Conservation (phyloP, 2,329 filamentous ascomycete species). For the Trichoderma sp. region DNA sequence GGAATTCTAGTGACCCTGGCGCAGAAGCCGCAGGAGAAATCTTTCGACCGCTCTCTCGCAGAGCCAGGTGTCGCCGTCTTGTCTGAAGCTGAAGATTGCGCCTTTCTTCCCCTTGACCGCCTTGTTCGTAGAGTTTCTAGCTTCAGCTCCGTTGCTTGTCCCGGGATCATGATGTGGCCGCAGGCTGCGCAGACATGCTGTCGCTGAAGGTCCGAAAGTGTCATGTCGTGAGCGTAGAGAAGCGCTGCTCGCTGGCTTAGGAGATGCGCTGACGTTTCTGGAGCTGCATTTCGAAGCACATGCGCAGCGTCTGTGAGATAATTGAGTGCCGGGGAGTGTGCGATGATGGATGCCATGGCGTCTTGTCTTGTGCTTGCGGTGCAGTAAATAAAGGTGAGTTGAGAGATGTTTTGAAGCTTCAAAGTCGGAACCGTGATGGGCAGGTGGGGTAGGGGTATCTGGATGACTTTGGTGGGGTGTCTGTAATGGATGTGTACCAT, state of each 20-base stretch:
- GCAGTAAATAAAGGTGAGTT: neutral
- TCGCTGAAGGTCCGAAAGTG: conserved; percentile 52
- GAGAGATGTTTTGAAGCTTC: conserved; percentile 18
- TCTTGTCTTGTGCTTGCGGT: neutral
- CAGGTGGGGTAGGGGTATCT: conserved; percentile 16
- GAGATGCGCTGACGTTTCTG: conserved; percentile 62
- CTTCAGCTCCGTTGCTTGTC: conserved; percentile 48
- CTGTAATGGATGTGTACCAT: neutral
- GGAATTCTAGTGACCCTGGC: conserved; percentile 47
- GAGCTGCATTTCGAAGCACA: conserved; percentile 55
- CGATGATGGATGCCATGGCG: neutral
- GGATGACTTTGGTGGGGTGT: conserved; percentile 8
- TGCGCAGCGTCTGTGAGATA: conserved; percentile 65
- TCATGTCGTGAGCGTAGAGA: conserved; percentile 51
- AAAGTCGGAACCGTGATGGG: conserved; percentile 18
- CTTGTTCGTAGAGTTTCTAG: conserved; percentile 39
- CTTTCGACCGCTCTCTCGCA: conserved; percentile 31
- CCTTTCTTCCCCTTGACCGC: neutral
- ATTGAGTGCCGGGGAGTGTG: conserved; percentile 38
- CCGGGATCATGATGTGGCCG: conserved; percentile 62
- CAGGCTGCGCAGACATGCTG: conserved; percentile 63
- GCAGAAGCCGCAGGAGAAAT: conserved; percentile 52
- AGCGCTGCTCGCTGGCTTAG: conserved; percentile 58
- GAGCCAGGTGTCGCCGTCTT: neutral
- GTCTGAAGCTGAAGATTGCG: neutral